phyloP scores from a whole-genome alignment of 2,329 filamentous ascomycete genomes.

The Penicillium sp. region DNA sequence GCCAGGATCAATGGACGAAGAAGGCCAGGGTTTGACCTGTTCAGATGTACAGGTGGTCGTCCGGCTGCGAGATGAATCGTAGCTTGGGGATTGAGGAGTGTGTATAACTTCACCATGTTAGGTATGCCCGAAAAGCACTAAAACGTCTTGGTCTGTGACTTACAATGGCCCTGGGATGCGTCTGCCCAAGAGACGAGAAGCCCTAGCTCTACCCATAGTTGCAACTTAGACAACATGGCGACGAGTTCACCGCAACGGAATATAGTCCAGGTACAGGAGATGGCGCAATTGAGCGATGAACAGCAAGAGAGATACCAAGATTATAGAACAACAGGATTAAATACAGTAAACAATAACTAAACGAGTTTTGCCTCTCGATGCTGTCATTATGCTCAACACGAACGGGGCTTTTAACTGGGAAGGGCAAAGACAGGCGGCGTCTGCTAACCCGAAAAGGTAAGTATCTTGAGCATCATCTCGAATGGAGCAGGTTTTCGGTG shows the following conservation, averaged over 20 bases:
- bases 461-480: neutral
- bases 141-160: neutral
- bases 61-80: neutral
- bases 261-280: neutral
- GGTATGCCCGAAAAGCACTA: neutral
- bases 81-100: conserved; percentile 2
- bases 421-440: conserved; percentile 1
- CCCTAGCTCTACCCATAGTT: neutral
- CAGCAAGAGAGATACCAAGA: neutral
- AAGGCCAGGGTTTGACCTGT: neutral
- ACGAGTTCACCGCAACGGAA: neutral
- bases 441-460: conserved; percentile 1
- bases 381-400: conserved; percentile 1
- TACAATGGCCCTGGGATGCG: neutral
- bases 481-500: neutral
- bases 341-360: neutral
- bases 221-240: neutral
- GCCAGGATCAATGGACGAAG: neutral
- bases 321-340: neutral
- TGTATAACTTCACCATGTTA: conserved; percentile 6
- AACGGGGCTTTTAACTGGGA: conserved; percentile 1
- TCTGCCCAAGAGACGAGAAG: neutral
- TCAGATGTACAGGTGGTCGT: conserved; percentile 4
- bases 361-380: neutral
- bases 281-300: neutral